Evolutionary conservation across 345 rosid genomes (phyloP).

Genomic region (Camelina hispida): DNA sequence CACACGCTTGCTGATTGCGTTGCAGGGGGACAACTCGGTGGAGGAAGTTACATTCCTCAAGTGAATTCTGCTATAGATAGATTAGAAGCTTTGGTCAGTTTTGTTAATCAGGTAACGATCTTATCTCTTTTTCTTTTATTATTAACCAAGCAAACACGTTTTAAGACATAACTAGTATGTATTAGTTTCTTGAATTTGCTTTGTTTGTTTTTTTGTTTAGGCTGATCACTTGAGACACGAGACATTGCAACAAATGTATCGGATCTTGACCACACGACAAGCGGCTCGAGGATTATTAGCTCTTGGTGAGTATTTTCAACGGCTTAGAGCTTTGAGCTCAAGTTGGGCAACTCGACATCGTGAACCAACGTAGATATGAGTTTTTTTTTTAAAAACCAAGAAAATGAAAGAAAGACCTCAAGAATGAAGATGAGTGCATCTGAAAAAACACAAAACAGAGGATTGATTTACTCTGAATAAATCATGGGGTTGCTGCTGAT

Average conservation of each 20-base stretch:
- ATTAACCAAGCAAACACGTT: background rate
- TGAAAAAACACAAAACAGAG: conserved; percentile 11
- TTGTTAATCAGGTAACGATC: conserved; percentile 73
- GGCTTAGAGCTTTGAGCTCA: conserved; percentile 71
- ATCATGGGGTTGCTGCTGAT: conserved; percentile 39
- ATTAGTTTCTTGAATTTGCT: conserved; percentile 21
- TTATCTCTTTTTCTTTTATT: background rate
- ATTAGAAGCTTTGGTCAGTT: conserved; percentile 75
- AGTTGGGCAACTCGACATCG: conserved; percentile 67
- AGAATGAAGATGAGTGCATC: conserved; percentile 29
- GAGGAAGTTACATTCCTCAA: conserved; percentile 60
- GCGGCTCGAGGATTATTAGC: conserved; percentile 83
- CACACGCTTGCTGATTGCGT: conserved; percentile 68
- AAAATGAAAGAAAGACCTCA: background rate
- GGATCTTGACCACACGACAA: conserved; percentile 69
- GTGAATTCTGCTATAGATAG: conserved; percentile 74
- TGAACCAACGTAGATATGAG: conserved; percentile 54
- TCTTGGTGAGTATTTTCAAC: conserved; percentile 82
- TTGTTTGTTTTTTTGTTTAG: conserved; percentile 39
- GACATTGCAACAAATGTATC: conserved; percentile 80
- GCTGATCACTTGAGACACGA: conserved; percentile 93
- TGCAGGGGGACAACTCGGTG: conserved; percentile 64
- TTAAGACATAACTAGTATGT: background rate
- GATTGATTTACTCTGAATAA: conserved; percentile 22
- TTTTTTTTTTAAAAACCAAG: background rate